These are phyloP conservation scores for Neltuma alba DNA, from an alignment of 306 rosid species.

Conservation along the genomic window DNA sequence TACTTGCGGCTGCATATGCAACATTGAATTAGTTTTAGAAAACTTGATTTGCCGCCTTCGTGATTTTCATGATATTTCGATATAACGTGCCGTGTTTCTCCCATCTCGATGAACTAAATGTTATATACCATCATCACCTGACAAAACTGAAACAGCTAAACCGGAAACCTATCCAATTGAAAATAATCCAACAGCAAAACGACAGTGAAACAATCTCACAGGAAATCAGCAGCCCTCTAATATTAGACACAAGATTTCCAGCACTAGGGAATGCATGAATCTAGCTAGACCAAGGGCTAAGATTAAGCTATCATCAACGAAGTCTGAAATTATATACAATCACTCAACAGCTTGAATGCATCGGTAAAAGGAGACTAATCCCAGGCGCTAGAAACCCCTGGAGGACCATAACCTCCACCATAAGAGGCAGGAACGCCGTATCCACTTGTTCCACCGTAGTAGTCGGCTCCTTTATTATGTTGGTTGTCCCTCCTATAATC, in stretches of 20 bases:
- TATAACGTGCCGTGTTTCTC: background rate
- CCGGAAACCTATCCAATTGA: background rate
- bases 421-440: conserved; percentile 10
- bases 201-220: conserved; percentile 3
- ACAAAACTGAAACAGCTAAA: background rate
- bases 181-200: background rate
- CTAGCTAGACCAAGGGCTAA: background rate
- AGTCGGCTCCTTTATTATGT: conserved; percentile 6
- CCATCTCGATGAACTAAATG: background rate
- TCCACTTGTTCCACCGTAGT: background rate
- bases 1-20: background rate
- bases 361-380: background rate
- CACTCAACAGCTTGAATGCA: background rate
- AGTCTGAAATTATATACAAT: conserved; percentile 5
- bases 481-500: conserved; percentile 5
- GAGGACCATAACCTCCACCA: conserved; percentile 28
- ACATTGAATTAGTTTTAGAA: background rate
- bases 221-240: conserved; percentile 1
- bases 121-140: background rate
- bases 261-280: conserved; percentile 1
- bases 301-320: background rate
- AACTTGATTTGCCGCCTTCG: background rate
- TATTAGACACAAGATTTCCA: conserved; percentile 1
- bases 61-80: background rate
- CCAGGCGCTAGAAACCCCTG: conserved; percentile 21